phyloP scores from a whole-genome alignment of 1,284 basidiomycete genomes.

The Pseudomicrostroma phylloplanum region DNA sequence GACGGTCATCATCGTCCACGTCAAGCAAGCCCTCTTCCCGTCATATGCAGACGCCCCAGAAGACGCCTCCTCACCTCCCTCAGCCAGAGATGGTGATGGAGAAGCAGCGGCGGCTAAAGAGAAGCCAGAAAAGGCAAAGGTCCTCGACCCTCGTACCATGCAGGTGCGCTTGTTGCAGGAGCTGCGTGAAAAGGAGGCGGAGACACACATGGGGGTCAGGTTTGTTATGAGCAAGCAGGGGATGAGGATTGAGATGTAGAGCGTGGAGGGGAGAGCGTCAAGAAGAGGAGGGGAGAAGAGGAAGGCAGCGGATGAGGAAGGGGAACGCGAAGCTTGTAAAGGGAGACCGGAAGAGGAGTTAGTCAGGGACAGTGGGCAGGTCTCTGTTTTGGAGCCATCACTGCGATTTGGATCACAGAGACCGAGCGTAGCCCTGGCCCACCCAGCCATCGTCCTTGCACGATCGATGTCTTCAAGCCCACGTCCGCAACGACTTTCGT shows the following conservation, averaged over 20 bases:
- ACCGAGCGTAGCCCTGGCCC: no score
- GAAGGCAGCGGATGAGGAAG: no score
- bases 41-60: conserved; percentile 19
- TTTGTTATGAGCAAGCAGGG: conserved; percentile 43
- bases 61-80: not conserved
- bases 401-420: no score
- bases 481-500: no score
- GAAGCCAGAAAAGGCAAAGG: not conserved
- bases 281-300: not conserved
- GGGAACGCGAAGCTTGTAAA: no score
- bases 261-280: not conserved
- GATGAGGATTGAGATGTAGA: conserved; percentile 29
- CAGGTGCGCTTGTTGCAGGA: conserved; percentile 37
- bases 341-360: no score
- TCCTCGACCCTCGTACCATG: conserved; percentile 27
- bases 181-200: conserved; percentile 22
- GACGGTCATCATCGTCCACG: conserved; percentile 37
- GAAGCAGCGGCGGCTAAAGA: conserved; percentile 1
- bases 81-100: not conserved
- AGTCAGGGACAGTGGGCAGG: no score
- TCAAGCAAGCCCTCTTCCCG: conserved; percentile 41
- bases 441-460: no score
- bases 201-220: conserved; percentile 26
- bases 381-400: no score
- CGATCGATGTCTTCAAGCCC: no score